Percentiles rank a stretch among this genome's conserved stretches.
These are phyloP conservation scores for Clavispora santaluciae DNA, from an alignment of 805 yeast species.

Conservation along the genomic window DNA sequence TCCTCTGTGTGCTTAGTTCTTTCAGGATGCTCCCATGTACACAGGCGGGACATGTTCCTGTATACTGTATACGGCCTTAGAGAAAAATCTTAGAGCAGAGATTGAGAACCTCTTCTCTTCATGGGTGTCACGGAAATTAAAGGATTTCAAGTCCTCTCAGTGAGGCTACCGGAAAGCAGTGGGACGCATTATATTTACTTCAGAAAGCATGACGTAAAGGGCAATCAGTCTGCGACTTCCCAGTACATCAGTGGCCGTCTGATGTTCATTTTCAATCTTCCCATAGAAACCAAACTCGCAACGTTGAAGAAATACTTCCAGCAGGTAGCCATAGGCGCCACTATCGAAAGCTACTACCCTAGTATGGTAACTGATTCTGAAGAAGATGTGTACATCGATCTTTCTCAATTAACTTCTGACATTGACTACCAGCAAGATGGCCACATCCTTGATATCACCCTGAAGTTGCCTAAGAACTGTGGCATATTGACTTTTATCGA, in stretches of 20 bases:
- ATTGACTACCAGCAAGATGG: slow-evolving; percentile 30
- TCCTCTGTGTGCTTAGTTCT: no score
- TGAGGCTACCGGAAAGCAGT: slow-evolving; percentile 35
- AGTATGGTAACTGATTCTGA: slow-evolving; percentile 36
- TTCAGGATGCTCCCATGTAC: no score
- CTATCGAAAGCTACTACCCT: slow-evolving; percentile 44
- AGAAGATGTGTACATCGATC: slow-evolving; percentile 43
- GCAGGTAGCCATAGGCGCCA: slow-evolving; percentile 58
- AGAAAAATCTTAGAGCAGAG: not conserved
- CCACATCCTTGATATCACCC: slow-evolving; percentile 21
- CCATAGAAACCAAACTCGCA: slow-evolving; percentile 52
- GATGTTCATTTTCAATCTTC: slow-evolving; percentile 74
- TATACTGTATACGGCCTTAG: not conserved
- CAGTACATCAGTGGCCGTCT: slow-evolving; percentile 33
- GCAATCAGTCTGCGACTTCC: slow-evolving; percentile 19
- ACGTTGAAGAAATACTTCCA: slow-evolving; percentile 54
- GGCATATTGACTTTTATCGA: slow-evolving; percentile 75
- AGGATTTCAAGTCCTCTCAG: slow-evolving; percentile 52
- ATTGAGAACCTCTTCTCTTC: not conserved
- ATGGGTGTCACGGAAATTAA: slow-evolving; percentile 41
- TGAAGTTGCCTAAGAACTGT: slow-evolving; percentile 65
- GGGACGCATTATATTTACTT: slow-evolving; percentile 55
- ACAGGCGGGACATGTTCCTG: not conserved
- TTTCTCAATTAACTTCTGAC: slow-evolving; percentile 58
- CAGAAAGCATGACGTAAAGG: slow-evolving; percentile 55